Evolutionary conservation across 805 yeast species (phyloP).

Genomic region (Ogataea trehalophila): DNA sequence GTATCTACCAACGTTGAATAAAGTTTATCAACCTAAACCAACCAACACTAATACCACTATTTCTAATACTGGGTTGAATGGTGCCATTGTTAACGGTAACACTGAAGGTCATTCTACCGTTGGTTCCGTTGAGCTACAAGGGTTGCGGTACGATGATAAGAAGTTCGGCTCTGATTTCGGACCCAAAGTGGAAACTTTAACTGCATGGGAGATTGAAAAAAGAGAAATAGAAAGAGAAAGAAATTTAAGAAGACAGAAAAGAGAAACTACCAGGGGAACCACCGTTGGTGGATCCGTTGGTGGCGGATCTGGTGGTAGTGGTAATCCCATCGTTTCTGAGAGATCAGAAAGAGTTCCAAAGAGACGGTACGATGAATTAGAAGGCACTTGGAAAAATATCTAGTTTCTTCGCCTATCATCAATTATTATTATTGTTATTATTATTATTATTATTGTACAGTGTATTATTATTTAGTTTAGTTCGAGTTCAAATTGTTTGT

Average conservation of each 20-base stretch:
- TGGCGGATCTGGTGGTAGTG: constrained; percentile 7
- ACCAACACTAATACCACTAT: background rate
- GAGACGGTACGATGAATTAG: constrained; percentile 33
- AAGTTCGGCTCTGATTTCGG: constrained; percentile 80
- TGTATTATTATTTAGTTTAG: too few species aligned
- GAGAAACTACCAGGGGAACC: constrained; percentile 66
- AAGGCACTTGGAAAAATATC: constrained; percentile 29
- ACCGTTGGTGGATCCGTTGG: constrained; percentile 33
- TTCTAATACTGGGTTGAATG: constrained; percentile 2
- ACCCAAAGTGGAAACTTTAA: constrained; percentile 79
- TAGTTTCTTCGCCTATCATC: background rate
- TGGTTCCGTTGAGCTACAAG: constrained; percentile 25
- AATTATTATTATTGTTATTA: too few species aligned
- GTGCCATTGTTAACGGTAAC: background rate
- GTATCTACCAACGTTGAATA: constrained; percentile 31
- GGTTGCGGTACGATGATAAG: constrained; percentile 55
- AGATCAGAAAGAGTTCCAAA: constrained; percentile 13
- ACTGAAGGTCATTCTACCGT: constrained; percentile 5
- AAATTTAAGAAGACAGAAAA: constrained; percentile 82
- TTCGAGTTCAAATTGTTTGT: too few species aligned
- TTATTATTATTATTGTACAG: too few species aligned
- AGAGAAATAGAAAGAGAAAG: constrained; percentile 94
- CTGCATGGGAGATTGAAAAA: constrained; percentile 90
- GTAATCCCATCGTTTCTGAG: constrained; percentile 4
- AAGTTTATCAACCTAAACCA: constrained; percentile 23